Base-by-base conservation (phyloP, 345 rosid genomes). In the Eutrema japonicum region DNA sequence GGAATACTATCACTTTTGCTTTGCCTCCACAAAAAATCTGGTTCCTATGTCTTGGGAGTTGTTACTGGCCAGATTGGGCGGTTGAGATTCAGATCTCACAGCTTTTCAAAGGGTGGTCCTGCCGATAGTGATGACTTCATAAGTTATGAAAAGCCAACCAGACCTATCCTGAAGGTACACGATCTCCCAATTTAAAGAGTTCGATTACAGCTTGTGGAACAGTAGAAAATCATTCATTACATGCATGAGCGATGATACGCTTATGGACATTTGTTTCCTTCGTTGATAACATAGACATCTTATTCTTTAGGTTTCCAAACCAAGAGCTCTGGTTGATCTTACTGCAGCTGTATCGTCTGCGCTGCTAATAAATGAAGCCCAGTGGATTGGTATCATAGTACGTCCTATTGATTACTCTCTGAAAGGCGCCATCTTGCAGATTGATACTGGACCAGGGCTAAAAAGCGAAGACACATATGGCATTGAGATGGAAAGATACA, bases 381-480 rank as follows among this genome's bases (percentile, higher is more conserved):
- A 95, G 83, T 92, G 94, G 91, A 84, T 90, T 26, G 99, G 99
- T 75, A 82, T 95, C 71, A 85, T 83, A 36, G 91, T 84, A 18
- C 81, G 77, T 56, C 98, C 99, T 33, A 83, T 95, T 42, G 81
- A 82, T 79, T 92, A 95, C 85, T 87, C 99, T 29, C 70, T 95
- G 47, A 87, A 85, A 77, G 96, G 88, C 62, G 96, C 97, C 50
- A 75, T 88, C 71, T 81, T 92, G 89, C 88, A 90, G 76, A 86
- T 95, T 77, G 98, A 95, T 72, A 84, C 99, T 76, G 97, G 98
- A 74, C 99, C 97, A 54, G 99, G 96, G 50, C 86, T 95, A 85
- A 85, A 79, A 78, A 88, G 88, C 61, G 97, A 88, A 76, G 91
- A 85, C 64, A 84, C 84, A 2, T 83, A 78, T 83, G 84, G 77